Conservation (phyloP, 768 basidiomycete species). For the Termitomyces sp. region DNA sequence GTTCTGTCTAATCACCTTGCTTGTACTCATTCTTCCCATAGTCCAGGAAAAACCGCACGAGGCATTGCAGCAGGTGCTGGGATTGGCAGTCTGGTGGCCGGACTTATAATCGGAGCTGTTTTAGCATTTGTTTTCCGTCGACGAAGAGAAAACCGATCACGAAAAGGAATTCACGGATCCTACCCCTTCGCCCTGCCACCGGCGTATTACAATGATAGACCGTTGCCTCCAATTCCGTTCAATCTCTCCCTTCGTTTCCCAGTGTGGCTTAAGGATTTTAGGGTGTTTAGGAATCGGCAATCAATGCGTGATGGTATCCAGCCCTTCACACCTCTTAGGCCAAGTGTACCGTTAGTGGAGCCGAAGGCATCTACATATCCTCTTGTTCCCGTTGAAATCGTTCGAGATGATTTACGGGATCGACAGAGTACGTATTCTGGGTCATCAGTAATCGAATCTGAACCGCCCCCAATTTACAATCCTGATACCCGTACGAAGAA, state of each 20-base stretch:
- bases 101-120: neutral
- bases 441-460: neutral
- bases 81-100: neutral
- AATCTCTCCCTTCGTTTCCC: neutral
- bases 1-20: too few species aligned
- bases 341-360: neutral
- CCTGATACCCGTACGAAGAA: neutral
- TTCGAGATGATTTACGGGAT: neutral
- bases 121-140: neutral
- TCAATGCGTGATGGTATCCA: neutral
- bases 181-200: neutral
- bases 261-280: neutral
- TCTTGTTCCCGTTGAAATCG: neutral
- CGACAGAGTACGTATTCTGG: neutral
- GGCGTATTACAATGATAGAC: neutral
- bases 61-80: neutral
- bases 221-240: neutral
- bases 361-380: neutral
- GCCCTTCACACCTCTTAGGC: neutral
- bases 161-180: too few species aligned
- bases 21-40: neutral
- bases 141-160: neutral
- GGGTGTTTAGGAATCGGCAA: too few species aligned
- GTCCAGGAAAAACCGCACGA: neutral
- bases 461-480: neutral